Base-by-base conservation (phyloP, 2,329 filamentous ascomycete species). In the Macroventuria anomochaeta region DNA sequence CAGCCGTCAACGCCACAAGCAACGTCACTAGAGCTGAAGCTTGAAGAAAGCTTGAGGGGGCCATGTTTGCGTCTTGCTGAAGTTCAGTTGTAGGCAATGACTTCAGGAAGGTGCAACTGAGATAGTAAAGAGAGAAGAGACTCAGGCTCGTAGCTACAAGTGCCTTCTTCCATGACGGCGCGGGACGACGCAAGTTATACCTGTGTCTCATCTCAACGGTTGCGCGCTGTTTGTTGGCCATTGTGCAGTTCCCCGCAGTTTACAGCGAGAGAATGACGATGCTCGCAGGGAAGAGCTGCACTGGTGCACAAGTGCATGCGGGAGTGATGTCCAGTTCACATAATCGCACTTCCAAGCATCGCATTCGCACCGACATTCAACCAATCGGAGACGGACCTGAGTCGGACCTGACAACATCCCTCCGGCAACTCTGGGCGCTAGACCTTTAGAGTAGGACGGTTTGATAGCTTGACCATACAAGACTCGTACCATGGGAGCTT, bases 1-100 rank as follows among this genome's bases (percentile, higher is more conserved):
- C 68, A 42, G 54, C 23, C n/a, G 64, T 58, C 43, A 67, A 61
- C n/a, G 59, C 55, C 25, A 68, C 55, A 36, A 72, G 56, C 28
- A 61, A 63, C 23, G 63, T 67, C 8, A 70, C 36, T 3, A 67
- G 21, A 7, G 59, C 58, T 11, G 65, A 56, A 52, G 64, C 61
- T 53, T 62, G 59, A 15, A 64, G 21, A 54, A 68, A 62, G 54
- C 57, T 58, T 53, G 64, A 41, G n/a, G 32, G 53, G 28, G 46
- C 34, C 53, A 55, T 55, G 17, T 47, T 29, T 26, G 34, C 44
- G 23, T 20, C 44, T 42, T 46, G 39, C 5, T 38, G 28, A 23
- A 46, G 33, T 32, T 43, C 39, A 44, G 23, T 20, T 17, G 29
- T 7, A 12, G 18, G 7, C 4, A 33, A 18, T 18, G 15, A 21